Base-by-base conservation (phyloP, 75 land plant genomes). In the Cupressus sempervirens region DNA sequence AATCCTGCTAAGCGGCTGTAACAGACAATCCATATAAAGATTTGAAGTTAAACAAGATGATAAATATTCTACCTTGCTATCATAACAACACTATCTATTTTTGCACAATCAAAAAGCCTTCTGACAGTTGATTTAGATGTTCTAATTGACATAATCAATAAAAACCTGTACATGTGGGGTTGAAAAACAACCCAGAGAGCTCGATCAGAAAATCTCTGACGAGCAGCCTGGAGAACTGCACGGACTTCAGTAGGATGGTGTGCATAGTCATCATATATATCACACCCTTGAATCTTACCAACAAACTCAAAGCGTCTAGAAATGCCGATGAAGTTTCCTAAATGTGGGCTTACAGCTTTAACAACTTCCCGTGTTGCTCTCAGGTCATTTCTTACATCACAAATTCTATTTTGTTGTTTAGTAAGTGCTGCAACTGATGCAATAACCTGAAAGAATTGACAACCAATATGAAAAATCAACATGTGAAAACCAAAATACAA, bases 181-280 rank as follows among this genome's bases (percentile, higher is more conserved):
- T 94, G 94, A 83, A 94, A 94, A 26, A 94, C 88, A 43, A 94
- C 92, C 91, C 91, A 91, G 46, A 94, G 53, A 54, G 89, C 43
- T 67, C 86, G 90, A 12, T 70, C 50, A 62, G 87, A 83, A 79
- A 92, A 94, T 40, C 82, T 88, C 74, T 91, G 91, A 0, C 92
- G 90, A 30, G 90, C 91, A 74, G 93, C 93, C 86, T 92, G 91
- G 48, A 94, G 88, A 73, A 86, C 88, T 62, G 94, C 91, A 58
- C 86, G 83, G 36, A 94, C 88, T 84, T 92, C 94, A 26, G 92
- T 92, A 52, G 95, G 95, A 88, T 94, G 95, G 76, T 94, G 94
- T 20, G 95, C 95, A 85, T 92, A 94, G 84, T 94, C 94, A 86
- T 94, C 95, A 84, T 88, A 89, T 35, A 94, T 85, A 30, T 85